These are phyloP conservation scores for Heimioporus sp. DNA, from an alignment of 768 basidiomycete genomes.

Conservation along the genomic window DNA sequence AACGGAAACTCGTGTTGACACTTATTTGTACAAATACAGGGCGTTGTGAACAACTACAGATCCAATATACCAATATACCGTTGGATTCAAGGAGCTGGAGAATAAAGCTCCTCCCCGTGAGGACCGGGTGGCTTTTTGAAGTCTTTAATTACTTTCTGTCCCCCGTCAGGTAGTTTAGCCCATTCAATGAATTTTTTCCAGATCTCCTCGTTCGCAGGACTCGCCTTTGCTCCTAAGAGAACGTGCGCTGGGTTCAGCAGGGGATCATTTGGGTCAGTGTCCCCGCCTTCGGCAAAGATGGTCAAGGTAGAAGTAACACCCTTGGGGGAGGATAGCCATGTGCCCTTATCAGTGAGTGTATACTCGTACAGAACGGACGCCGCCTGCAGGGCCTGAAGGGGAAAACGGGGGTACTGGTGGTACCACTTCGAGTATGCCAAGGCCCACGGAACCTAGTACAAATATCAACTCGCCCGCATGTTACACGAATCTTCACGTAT, in stretches of 20 bases:
- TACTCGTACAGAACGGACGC: constrained; percentile 50
- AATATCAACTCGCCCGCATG: neutral
- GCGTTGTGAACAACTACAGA: too few relatives aligned
- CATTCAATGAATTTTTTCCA: constrained; percentile 43
- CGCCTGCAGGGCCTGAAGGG: constrained; percentile 45
- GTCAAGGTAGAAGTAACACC: constrained; percentile 31
- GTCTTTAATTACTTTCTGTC: constrained; percentile 40
- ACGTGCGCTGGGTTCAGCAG: constrained; percentile 50
- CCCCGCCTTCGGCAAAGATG: constrained; percentile 42
- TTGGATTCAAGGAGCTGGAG: constrained; percentile 22
- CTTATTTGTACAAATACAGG: constrained; percentile 17
- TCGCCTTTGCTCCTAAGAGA: constrained; percentile 33
- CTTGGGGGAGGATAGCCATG: constrained; percentile 42
- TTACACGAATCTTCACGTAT: neutral
- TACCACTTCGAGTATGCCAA: constrained; percentile 54
- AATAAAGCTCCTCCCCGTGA: constrained; percentile 31
- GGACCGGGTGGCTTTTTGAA: constrained; percentile 31
- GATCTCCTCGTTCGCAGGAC: constrained; percentile 25
- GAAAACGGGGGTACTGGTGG: constrained; percentile 55
- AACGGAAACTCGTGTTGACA: constrained; percentile 10
- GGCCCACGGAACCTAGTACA: constrained; percentile 52
- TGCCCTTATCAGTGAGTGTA: constrained; percentile 51
- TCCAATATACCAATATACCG: neutral
- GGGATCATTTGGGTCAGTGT: constrained; percentile 36
- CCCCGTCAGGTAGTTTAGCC: constrained; percentile 39